Percentiles rank a stretch among this genome's conserved stretches.
phyloP scores from a whole-genome alignment of 75 land plant species.

The Ceratopteris richardii region DNA sequence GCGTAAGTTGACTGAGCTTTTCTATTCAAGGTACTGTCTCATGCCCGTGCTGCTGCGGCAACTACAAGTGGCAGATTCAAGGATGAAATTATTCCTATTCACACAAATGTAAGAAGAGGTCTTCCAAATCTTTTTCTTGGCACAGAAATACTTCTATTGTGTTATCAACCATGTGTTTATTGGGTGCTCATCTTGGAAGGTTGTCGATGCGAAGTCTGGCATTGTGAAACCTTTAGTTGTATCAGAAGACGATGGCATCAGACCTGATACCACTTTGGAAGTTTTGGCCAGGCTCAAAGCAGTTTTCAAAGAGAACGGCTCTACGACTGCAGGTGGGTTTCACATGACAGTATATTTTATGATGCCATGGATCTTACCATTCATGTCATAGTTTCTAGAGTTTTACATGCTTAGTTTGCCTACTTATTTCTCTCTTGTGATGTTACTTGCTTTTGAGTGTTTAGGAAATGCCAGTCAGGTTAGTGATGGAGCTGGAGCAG shows the following conservation, averaged over 20 bases:
- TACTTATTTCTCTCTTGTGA: neutral
- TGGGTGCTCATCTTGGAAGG: slow-evolving; percentile 7
- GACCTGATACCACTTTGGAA: slow-evolving; percentile 15
- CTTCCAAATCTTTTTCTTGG: neutral
- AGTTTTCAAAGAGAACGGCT: slow-evolving; percentile 16
- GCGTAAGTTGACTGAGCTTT: neutral
- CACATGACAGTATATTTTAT: neutral
- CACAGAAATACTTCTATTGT: neutral
- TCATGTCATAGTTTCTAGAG: neutral
- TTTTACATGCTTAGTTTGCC: neutral
- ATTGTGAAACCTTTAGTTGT: slow-evolving; percentile 4
- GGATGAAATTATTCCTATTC: slow-evolving; percentile 21
- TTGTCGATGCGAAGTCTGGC: slow-evolving; percentile 23
- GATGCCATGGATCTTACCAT: neutral
- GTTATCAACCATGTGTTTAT: no score
- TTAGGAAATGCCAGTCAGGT: slow-evolving; percentile 20
- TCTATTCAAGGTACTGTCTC: slow-evolving; percentile 14
- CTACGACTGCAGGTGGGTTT: slow-evolving; percentile 17
- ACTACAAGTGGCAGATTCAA: slow-evolving; percentile 17
- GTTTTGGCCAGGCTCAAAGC: slow-evolving; percentile 19
- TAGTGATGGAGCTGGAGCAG: slow-evolving; percentile 25
- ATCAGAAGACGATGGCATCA: slow-evolving; percentile 21
- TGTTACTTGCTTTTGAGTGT: neutral
- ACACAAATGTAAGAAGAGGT: slow-evolving; percentile 13
- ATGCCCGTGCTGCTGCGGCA: slow-evolving; percentile 19